Conservation (phyloP, 1,139 yeast species). For the Yamadazyma diddensiae region DNA sequence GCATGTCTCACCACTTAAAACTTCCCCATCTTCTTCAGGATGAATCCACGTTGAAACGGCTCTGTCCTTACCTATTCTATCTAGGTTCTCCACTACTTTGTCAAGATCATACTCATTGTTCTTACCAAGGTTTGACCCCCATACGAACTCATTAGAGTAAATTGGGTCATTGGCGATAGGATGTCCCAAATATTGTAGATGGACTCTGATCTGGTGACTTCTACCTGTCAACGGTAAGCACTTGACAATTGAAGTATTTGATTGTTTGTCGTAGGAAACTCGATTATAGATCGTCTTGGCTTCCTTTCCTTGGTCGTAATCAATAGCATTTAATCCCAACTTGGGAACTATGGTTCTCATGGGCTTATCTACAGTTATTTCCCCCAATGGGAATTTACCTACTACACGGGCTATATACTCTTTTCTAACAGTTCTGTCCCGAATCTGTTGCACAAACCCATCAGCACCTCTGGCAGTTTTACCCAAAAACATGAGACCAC, state of each 20-base stretch:
- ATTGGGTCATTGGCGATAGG: conserved; percentile 96
- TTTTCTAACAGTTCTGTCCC: conserved; percentile 73
- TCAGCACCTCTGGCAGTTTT: conserved; percentile 82
- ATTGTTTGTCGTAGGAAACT: conserved; percentile 56
- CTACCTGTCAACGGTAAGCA: conserved; percentile 90
- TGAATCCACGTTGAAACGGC: conserved; percentile 70
- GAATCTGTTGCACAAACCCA: conserved; percentile 66
- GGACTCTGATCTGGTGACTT: conserved; percentile 93
- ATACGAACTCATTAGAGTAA: conserved; percentile 60
- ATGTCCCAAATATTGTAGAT: conserved; percentile 78
- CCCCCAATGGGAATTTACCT: conserved; percentile 73
- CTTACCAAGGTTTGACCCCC: conserved; percentile 67
- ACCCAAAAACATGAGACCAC: conserved; percentile 93
- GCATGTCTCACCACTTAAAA: conserved; percentile 56
- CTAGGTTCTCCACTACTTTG: conserved; percentile 46
- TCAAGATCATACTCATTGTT: conserved; percentile 48
- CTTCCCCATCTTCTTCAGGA: conserved; percentile 60
- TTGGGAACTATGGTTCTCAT: conserved; percentile 73
- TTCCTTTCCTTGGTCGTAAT: conserved; percentile 62
- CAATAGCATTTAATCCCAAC: conserved; percentile 72
- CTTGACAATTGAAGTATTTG: conserved; percentile 65
- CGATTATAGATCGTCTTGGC: conserved; percentile 54
- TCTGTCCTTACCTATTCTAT: conserved; percentile 64
- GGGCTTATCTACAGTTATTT: conserved; percentile 62
- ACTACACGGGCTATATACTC: conserved; percentile 85